These are phyloP conservation scores for Pisolithus marmoratus DNA, from an alignment of 768 basidiomycete genomes.

Conservation along the genomic window DNA sequence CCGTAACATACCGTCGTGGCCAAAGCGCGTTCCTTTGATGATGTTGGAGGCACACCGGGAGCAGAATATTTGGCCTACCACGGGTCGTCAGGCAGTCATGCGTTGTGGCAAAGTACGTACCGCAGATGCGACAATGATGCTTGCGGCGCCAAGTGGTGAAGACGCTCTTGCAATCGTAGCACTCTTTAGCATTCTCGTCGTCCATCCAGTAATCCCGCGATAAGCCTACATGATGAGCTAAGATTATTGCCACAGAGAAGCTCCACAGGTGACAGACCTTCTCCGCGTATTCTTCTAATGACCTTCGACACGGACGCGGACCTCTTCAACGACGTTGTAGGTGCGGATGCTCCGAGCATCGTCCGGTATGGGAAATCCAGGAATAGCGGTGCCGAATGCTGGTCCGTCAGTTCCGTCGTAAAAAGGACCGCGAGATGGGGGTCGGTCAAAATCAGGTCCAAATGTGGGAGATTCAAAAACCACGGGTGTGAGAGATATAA, in stretches of 20 bases:
- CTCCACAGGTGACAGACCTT: slow-evolving; percentile 46
- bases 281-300: slow-evolving; percentile 83
- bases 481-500: slow-evolving; percentile 81
- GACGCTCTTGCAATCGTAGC: slow-evolving; percentile 90
- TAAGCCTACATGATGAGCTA: slow-evolving; percentile 44
- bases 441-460: slow-evolving; percentile 55
- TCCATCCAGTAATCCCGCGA: slow-evolving; percentile 99
- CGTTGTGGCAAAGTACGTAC: slow-evolving; percentile 34
- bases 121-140: slow-evolving; percentile 97
- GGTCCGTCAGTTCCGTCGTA: slow-evolving; percentile 52
- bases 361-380: slow-evolving; percentile 89
- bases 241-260: slow-evolving; percentile 4
- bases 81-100: background rate
- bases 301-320: slow-evolving; percentile 87
- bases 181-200: slow-evolving; percentile 91
- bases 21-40: slow-evolving; percentile 90
- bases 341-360: slow-evolving; percentile 86
- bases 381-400: slow-evolving; percentile 70
- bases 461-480: slow-evolving; percentile 75
- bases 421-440: slow-evolving; percentile 48
- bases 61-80: slow-evolving; percentile 91
- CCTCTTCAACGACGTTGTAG: slow-evolving; percentile 58
- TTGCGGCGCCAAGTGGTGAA: slow-evolving; percentile 94
- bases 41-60: slow-evolving; percentile 95
- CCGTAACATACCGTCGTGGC: slow-evolving; percentile 91